A percentile compares a stretch with the other conserved stretches of the same genome.
Evolutionary conservation across 495 filamentous ascomycete genomes (phyloP).

Genomic region (Xeromyces bisporus): DNA sequence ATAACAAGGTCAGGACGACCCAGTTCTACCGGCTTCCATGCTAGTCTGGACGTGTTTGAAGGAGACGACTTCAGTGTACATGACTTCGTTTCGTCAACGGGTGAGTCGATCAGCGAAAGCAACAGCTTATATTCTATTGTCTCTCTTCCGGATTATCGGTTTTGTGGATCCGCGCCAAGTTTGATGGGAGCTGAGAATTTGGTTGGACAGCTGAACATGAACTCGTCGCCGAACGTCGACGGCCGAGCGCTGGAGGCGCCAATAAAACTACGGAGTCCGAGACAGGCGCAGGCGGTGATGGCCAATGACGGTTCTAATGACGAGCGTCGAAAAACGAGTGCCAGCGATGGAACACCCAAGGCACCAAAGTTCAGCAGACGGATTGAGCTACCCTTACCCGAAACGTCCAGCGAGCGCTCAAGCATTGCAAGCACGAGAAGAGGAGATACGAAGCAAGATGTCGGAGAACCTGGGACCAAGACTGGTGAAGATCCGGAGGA

Average conservation of each 20-base stretch:
- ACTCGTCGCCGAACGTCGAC: conserved; percentile 27
- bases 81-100: conserved; percentile 23
- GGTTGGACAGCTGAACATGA: conserved; percentile 51
- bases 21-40: conserved; percentile 39
- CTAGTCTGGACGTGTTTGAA: conserved; percentile 11
- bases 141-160: conserved; percentile 24
- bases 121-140: conserved; percentile 23
- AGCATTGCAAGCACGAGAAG: conserved; percentile 10
- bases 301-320: conserved; percentile 7
- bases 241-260: conserved; percentile 19
- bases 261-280: conserved; percentile 18
- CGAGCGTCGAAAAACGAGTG: conserved; percentile 4
- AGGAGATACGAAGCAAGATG: conserved; percentile 1
- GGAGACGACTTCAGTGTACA: conserved; percentile 14
- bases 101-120: conserved; percentile 30
- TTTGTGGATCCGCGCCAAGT: conserved; percentile 34
- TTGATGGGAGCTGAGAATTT: conserved; percentile 50
- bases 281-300: conserved; percentile 7
- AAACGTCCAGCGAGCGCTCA: conserved; percentile 29
- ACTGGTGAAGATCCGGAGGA: conserved; percentile 8
- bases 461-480: not conserved
- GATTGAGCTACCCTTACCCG: conserved; percentile 23
- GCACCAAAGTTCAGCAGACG: conserved; percentile 17
- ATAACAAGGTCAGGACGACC: conserved; percentile 52
- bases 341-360: conserved; percentile 16